phyloP scores from a whole-genome alignment of 176 grass and related monocot genomes.

The Areca catechu region DNA sequence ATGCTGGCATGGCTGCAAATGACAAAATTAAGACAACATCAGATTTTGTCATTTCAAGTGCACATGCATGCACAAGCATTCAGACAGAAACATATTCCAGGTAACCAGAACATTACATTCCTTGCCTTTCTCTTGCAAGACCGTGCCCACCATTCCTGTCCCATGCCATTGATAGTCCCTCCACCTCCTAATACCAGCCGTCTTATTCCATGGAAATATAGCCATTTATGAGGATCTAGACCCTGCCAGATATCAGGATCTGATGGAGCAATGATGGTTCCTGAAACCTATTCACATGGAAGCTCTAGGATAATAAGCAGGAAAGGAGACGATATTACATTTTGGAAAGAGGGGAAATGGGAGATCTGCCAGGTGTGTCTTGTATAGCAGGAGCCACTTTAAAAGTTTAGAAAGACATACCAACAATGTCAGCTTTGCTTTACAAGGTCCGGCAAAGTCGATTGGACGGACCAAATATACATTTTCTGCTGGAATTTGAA shows the following conservation, averaged over 20 bases:
- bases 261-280: slow-evolving; percentile 44
- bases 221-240: slow-evolving; percentile 46
- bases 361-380: background rate
- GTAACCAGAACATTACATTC: slow-evolving; percentile 9
- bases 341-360: background rate
- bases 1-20: slow-evolving; percentile 42
- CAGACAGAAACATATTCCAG: background rate
- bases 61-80: too few species aligned
- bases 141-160: slow-evolving; percentile 69
- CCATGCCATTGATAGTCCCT: slow-evolving; percentile 70
- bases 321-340: background rate
- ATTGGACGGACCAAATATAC: slow-evolving; percentile 43
- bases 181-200: slow-evolving; percentile 43
- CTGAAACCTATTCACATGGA: slow-evolving; percentile 22
- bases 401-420: slow-evolving; percentile 15
- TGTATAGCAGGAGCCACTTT: too few species aligned
- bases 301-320: background rate
- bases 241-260: slow-evolving; percentile 48
- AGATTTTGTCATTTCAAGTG: too few species aligned
- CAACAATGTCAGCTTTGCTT: slow-evolving; percentile 47
- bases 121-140: slow-evolving; percentile 64
- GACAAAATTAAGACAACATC: background rate
- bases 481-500: slow-evolving; percentile 46
- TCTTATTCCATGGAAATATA: slow-evolving; percentile 50
- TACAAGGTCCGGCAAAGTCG: slow-evolving; percentile 61